phyloP scores from a whole-genome alignment of 1,284 basidiomycete genomes.

The Leccinum huronense region DNA sequence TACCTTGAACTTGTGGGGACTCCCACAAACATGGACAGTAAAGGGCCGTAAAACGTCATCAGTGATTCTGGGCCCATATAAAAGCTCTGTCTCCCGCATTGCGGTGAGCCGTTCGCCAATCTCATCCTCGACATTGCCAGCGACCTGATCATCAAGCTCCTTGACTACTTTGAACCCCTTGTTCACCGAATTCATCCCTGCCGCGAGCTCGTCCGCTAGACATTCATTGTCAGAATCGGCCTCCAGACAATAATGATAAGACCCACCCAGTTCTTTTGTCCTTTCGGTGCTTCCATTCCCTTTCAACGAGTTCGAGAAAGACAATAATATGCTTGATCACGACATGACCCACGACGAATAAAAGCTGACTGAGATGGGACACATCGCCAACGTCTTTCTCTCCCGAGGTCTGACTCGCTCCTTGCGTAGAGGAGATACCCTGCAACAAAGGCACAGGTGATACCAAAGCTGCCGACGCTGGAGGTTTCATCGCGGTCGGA shows the following conservation, averaged over 20 bases:
- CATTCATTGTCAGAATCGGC: neutral
- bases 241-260: neutral
- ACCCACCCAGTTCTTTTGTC: slow-evolving; percentile 75
- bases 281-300: slow-evolving; percentile 96
- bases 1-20: slow-evolving; percentile 85
- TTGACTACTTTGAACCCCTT: slow-evolving; percentile 66
- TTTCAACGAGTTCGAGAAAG: slow-evolving; percentile 94
- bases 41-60: slow-evolving; percentile 82
- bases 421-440: slow-evolving; percentile 11
- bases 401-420: slow-evolving; percentile 20
- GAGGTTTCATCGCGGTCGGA: slow-evolving; percentile 45
- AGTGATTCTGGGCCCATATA: slow-evolving; percentile 84
- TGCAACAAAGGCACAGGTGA: slow-evolving; percentile 25
- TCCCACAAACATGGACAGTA: slow-evolving; percentile 90
- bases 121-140: slow-evolving; percentile 97
- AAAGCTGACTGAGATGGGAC: slow-evolving; percentile 85
- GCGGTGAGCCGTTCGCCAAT: slow-evolving; percentile 89
- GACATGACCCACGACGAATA: slow-evolving; percentile 95
- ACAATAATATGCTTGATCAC: slow-evolving; percentile 94
- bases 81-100: slow-evolving; percentile 84
- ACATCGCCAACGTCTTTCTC: slow-evolving; percentile 69
- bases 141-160: slow-evolving; percentile 89
- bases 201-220: slow-evolving; percentile 56
- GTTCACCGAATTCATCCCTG: slow-evolving; percentile 37
- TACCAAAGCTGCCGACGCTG: slow-evolving; percentile 10